Base-by-base conservation (phyloP, 495 filamentous ascomycete genomes). In the Daldinia bambusicola region DNA sequence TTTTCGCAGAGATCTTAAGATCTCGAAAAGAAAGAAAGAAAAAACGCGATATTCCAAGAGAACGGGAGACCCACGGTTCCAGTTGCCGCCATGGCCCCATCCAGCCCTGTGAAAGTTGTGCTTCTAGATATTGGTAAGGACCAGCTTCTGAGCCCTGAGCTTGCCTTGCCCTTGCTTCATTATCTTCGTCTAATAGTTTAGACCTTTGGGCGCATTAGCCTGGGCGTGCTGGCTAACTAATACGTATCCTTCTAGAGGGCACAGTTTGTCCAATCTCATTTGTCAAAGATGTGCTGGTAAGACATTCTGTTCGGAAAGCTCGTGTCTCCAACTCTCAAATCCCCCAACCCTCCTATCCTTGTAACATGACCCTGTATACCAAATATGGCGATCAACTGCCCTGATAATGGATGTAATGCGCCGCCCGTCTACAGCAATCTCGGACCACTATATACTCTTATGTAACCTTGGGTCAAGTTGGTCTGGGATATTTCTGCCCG, bases 211-310 rank as follows among this genome's bases (percentile, higher is more conserved):
- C 71, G 76, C 74, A 78, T 78, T 76, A 73, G 71, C 75, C 72
- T 69, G 70, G 69, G 57, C 57, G 61, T 72, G 26, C 26, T 26
- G 26, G 67, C 70, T 79, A 69, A 78, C 81, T 83, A 82, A 84
- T 79, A 75, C 67, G 66, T 76, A 64, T 71, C 57, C 43, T 56
- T 56, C 63, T 76, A 91, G 89, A 91, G 82, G 89, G 89, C 67
- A 91, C 89, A 26, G 86, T 91, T 59, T 90, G 88, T 73, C 87
- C 87, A 73, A 90, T 91, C 71, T 88, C 86, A 73, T 91, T 91
- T 77, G 89, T 91, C 79, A 90, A 91, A 78, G 87, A 90, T 71
- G 85, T 87, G 64, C 80, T 91, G 78, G 89, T 91, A 83, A 85
- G 89, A 74, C 74, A 68, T 70, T 22, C 69, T 48, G 45, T 16